A percentile compares a stretch with the other conserved stretches of the same genome.
phyloP scores from a whole-genome alignment of 75 land plant species.

The Sequoia sempervirens region DNA sequence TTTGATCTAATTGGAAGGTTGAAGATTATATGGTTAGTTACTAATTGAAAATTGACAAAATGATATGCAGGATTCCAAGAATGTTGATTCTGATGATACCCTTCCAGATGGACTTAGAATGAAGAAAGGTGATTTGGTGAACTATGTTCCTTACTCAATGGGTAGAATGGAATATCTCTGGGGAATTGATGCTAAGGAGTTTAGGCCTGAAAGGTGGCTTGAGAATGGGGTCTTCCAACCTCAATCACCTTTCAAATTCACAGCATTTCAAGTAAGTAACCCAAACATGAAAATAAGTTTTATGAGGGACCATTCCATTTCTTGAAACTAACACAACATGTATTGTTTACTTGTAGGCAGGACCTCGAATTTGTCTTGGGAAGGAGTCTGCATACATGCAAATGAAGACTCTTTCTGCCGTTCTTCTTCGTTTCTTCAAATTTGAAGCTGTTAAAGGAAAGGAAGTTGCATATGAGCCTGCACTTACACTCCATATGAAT shows the following conservation, averaged over 20 bases:
- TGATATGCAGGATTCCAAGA: constrained; percentile 41
- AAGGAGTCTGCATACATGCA: constrained; percentile 59
- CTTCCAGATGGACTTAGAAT: constrained; percentile 61
- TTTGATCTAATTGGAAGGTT: background rate
- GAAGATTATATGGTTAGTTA: background rate
- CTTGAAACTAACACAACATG: background rate
- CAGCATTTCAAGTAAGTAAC: constrained; percentile 54
- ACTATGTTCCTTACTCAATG: constrained; percentile 53
- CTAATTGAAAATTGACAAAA: background rate
- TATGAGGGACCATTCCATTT: background rate
- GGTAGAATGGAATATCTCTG: constrained; percentile 47
- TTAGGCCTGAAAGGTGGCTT: constrained; percentile 79
- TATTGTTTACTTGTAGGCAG: constrained; percentile 25
- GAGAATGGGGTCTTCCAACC: constrained; percentile 40
- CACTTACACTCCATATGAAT: constrained; percentile 32
- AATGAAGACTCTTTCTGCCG: constrained; percentile 50
- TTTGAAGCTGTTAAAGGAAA: constrained; percentile 21
- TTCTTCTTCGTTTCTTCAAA: constrained; percentile 22
- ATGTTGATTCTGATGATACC: constrained; percentile 37
- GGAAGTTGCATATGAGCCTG: constrained; percentile 19
- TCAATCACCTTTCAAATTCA: constrained; percentile 54
- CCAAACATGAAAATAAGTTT: background rate
- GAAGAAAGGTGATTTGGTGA: constrained; percentile 35
- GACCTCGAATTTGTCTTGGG: constrained; percentile 52
- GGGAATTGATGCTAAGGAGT: constrained; percentile 60